Conservation (phyloP, 805 yeast species). For the Nakazawaea ambrosiae region DNA sequence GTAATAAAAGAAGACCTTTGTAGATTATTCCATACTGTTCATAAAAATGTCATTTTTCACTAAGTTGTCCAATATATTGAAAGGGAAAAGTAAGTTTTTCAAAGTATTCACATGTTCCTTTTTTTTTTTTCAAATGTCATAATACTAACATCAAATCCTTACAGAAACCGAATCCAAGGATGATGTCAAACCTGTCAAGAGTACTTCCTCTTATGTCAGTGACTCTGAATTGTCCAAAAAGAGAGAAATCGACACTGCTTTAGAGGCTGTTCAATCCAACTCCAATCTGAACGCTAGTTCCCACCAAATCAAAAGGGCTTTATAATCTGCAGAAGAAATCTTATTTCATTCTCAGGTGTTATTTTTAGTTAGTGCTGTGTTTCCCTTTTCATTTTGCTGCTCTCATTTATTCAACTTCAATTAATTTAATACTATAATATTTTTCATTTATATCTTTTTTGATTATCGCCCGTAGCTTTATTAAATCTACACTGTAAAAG, state of each 20-base stretch:
- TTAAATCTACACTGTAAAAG: too few relatives aligned
- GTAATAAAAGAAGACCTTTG: too few relatives aligned
- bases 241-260: constrained; percentile 10
- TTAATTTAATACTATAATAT: too few relatives aligned
- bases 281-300: neutral
- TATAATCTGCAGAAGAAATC: neutral
- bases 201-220: constrained; percentile 9
- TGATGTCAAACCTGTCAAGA: constrained; percentile 4
- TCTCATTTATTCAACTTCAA: too few relatives aligned
- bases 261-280: constrained; percentile 7
- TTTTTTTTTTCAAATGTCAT: too few relatives aligned
- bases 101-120: neutral
- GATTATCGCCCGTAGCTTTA: too few relatives aligned
- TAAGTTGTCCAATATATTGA: neutral
- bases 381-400: neutral
- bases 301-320: neutral
- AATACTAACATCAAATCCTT: too few relatives aligned
- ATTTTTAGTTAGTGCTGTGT: neutral
- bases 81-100: neutral
- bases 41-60: neutral
- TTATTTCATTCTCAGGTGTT: neutral
- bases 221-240: constrained; percentile 8
- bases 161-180: neutral
- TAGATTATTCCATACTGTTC: too few relatives aligned
- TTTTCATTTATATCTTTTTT: too few relatives aligned